Evolutionary conservation across 2,329 filamentous ascomycete genomes (phyloP), one percentile per base, ranked within the genome.

Genomic region (Hypoxylon sp.): DNA sequence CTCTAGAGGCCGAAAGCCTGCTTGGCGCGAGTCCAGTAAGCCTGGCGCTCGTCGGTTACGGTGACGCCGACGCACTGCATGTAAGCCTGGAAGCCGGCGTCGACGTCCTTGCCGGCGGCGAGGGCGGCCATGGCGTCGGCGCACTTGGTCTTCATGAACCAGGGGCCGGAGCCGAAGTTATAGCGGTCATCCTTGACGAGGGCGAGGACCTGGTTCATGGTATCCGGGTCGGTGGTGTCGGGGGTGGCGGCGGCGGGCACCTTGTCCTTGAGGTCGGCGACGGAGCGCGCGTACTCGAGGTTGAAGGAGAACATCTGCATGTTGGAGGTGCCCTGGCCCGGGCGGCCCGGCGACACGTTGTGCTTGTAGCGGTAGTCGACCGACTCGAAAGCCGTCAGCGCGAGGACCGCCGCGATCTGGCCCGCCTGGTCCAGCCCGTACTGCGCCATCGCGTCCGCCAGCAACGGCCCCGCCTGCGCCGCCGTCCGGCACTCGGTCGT

Each of bases 341-440:
- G 80, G 0, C 75, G 69, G n/a, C 80, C 82, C 1, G 71, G 72
- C 67, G 73, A 82, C 66, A 86, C 78, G 75, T 92, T 91, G 72
- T 80, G 82, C 74, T 88, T 90, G 81, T 84, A 93, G 67, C 83
- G 80, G 76, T 93, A 90, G 61, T 87, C 81, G 18, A 55, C 85
- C 1, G 84, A 86, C 77, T 96, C 92, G 70, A 87, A 87, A 9
- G 88, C 84, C 77, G 91, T 88, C 69, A 92, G 79, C 10, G 87
- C 80, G 38, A 95, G 70, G 13, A 93, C 73, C 18, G 87, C 90
- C 5, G 90, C 90, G 70, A 89, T 86, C 66, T 89, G 84, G 18
- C 79, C 82, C 76, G 74, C 27, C 73, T 72, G 17, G 43, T 75
- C 79, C 65, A 92, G 77, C 2, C 72, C 63, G 78, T 91, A 88